phyloP scores from a whole-genome alignment of 352 stramenopile genomes.

The Phytophthora lateralis region DNA sequence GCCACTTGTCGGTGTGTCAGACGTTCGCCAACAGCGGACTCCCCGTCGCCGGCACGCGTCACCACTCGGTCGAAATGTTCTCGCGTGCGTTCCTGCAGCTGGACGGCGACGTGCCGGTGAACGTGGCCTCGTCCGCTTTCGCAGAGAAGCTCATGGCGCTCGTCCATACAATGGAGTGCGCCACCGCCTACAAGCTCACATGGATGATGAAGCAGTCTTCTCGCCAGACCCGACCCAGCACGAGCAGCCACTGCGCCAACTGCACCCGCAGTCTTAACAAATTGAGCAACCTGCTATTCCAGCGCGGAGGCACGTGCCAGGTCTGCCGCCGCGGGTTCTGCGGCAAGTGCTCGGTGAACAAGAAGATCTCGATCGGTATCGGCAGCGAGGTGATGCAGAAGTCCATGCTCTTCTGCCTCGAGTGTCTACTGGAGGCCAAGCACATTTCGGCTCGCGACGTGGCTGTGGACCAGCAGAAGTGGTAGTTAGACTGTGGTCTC shows the following conservation, averaged over 20 bases:
- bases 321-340: slow-evolving; percentile 45
- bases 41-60: slow-evolving; percentile 23
- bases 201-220: slow-evolving; percentile 43
- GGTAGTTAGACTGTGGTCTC: slow-evolving; percentile 29
- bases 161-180: slow-evolving; percentile 42
- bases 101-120: slow-evolving; percentile 43
- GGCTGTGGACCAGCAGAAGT: slow-evolving; percentile 39
- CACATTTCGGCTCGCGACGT: slow-evolving; percentile 39
- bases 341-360: slow-evolving; percentile 49
- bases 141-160: slow-evolving; percentile 44
- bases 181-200: slow-evolving; percentile 48
- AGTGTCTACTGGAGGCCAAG: slow-evolving; percentile 49
- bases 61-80: slow-evolving; percentile 49
- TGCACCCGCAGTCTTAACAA: slow-evolving; percentile 44
- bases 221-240: slow-evolving; percentile 17
- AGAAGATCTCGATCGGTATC: slow-evolving; percentile 47
- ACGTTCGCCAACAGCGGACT: slow-evolving; percentile 37
- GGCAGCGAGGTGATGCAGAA: slow-evolving; percentile 43
- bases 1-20: slow-evolving; percentile 43
- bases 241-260: slow-evolving; percentile 38
- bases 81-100: slow-evolving; percentile 44
- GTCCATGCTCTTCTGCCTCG: slow-evolving; percentile 48
- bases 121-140: slow-evolving; percentile 31
- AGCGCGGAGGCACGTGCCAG: slow-evolving; percentile 40
- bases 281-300: slow-evolving; percentile 38